Evolutionary conservation across 2,329 filamentous ascomycete species (phyloP), one percentile per base, ranked within the genome.

Genomic region (Helminthosporium solani): DNA sequence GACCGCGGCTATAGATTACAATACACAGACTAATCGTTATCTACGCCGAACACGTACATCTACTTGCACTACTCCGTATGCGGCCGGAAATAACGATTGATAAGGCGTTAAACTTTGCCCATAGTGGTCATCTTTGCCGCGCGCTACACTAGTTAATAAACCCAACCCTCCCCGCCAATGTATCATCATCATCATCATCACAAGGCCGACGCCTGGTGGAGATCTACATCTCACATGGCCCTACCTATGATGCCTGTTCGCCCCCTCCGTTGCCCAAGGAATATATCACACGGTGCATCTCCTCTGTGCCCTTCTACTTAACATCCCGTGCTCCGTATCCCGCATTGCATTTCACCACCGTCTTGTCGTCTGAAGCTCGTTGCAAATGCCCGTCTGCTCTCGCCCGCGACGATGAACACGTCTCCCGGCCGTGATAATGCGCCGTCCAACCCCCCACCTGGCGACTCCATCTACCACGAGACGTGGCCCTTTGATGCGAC

Each of bases 391-490:
- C 28, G 5, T 14, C 28, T n/a, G 3, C 6, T 14, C 7, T n/a
- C 14, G 14, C 28, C 20, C 12, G 15, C n/a, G 44, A 49, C 27
- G 40, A 49, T 44, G 54, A 50, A 33, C 37, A 49, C 18, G 14
- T 12, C 28, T 31, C 37, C 19, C 42, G 12, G 33, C 38, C 46
- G 31, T 21, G 39, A 44, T 39, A 48, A 42, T 45, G 40, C 28
- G 42, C 36, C 43, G 12, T 8, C 46, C 9, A 34, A 37, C 25
- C 25, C 40, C 25, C 25, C 40, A 18, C 31, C 37, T 14, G 16
- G 27, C 19, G 44, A 38, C 35, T 11, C 30, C 11, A 19, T 19
- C 39, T 33, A 15, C 14, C 30, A 44, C 14, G 28, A 45, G 39
- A 35, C 7, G n/a, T 38, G 35, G 35, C 12, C 20, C 18, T 19